Conservation (phyloP, 495 filamentous ascomycete genomes). For the Saxispiralis lemnorum region DNA sequence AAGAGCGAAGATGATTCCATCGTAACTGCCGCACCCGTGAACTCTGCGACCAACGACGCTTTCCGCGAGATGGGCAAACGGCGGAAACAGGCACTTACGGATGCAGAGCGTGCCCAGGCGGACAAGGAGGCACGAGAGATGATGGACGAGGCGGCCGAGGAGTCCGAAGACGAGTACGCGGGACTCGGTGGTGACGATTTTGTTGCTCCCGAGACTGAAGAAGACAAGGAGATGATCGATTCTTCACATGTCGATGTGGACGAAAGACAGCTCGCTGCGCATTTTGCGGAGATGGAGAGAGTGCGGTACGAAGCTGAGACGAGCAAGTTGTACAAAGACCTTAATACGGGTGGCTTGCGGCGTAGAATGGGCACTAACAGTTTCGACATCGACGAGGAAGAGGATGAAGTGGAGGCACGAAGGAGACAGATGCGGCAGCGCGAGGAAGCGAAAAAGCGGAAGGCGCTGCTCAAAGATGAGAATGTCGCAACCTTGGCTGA, state of each 20-base stretch:
- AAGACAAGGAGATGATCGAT: constrained; percentile 78
- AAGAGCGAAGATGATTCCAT: constrained; percentile 20
- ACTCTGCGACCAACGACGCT: constrained; percentile 4
- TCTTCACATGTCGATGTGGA: constrained; percentile 54
- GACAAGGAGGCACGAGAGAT: constrained; percentile 77
- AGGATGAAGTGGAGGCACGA: constrained; percentile 65
- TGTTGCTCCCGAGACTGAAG: constrained; percentile 50
- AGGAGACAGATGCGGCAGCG: constrained; percentile 63
- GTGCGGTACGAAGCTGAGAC: constrained; percentile 64
- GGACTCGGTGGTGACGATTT: constrained; percentile 88
- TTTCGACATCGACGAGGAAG: constrained; percentile 59
- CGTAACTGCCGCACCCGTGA: background rate
- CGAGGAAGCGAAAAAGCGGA: constrained; percentile 83
- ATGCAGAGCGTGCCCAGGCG: constrained; percentile 25
- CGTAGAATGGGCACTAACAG: constrained; percentile 58
- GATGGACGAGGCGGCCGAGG: constrained; percentile 83
- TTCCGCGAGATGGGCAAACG: constrained; percentile 14
- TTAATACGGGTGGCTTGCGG: constrained; percentile 70
- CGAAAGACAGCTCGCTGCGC: constrained; percentile 62
- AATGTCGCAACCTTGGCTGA: constrained; percentile 72
- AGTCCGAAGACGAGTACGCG: constrained; percentile 97
- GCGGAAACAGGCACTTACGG: constrained; percentile 8
- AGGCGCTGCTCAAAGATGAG: constrained; percentile 74
- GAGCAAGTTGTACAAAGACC: constrained; percentile 76
- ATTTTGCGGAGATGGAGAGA: constrained; percentile 52